These are phyloP conservation scores for Aquilaria sinensis DNA, from an alignment of 345 rosid genomes.

Conservation along the genomic window DNA sequence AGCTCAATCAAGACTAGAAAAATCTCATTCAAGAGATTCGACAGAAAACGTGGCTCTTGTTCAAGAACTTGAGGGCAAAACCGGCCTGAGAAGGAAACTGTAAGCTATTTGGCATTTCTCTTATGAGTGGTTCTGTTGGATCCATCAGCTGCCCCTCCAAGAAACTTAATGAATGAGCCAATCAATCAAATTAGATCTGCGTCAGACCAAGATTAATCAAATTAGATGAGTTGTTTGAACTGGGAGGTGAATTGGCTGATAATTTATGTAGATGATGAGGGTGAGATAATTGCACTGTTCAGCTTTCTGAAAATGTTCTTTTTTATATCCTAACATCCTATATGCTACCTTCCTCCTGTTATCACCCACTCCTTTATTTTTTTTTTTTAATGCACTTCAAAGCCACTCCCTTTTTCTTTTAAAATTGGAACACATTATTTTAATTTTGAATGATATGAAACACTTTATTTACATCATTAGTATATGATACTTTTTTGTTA, in stretches of 20 bases:
- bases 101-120: conserved; percentile 74
- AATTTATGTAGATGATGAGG: conserved; percentile 80
- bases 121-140: conserved; percentile 29
- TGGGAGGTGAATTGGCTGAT: conserved; percentile 73
- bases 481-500: no score
- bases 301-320: no score
- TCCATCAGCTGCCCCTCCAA: conserved; percentile 19
- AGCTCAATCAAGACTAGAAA: no score
- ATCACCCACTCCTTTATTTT: no score
- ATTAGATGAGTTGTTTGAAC: conserved; percentile 67
- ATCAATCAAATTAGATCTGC: conserved; percentile 14
- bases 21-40: conserved; percentile 23
- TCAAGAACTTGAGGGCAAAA: conserved; percentile 37
- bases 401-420: no score
- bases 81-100: conserved; percentile 39
- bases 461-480: no score
- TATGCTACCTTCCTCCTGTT: no score
- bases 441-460: no score
- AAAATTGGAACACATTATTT: no score
- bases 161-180: conserved; percentile 22
- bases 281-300: conserved; percentile 45
- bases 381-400: no score
- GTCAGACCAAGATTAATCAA: conserved; percentile 34
- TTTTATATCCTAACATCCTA: no score
- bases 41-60: conserved; percentile 20